These are phyloP conservation scores for Phytophthora capsici DNA, from an alignment of 352 stramenopile species.

Conservation along the genomic window DNA sequence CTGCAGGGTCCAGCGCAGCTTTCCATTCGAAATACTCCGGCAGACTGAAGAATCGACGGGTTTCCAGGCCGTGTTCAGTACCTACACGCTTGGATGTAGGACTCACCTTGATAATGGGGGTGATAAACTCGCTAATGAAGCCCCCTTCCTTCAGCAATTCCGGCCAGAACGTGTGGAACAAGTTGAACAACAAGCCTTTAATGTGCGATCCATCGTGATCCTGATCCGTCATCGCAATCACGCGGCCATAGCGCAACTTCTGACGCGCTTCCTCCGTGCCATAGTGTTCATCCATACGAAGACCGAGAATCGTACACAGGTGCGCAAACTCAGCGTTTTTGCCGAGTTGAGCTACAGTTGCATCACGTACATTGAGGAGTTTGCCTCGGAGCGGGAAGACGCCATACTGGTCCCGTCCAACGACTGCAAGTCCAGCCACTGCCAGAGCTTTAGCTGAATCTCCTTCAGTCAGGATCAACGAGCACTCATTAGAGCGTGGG, in stretches of 20 bases:
- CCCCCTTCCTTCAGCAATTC: constrained; percentile 93
- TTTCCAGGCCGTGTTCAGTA: constrained; percentile 74
- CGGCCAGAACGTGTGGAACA: constrained; percentile 99
- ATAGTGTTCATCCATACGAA: constrained; percentile 97
- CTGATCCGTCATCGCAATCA: constrained; percentile 99
- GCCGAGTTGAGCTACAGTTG: constrained; percentile 81
- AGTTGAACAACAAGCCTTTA: constrained; percentile 99
- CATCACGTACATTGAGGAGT: constrained; percentile 91
- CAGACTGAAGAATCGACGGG: constrained; percentile 96
- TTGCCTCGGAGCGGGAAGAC: constrained; percentile 99
- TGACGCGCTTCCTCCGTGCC: constrained; percentile 88
- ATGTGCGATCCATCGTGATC: constrained; percentile 99
- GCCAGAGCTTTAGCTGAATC: constrained; percentile 99
- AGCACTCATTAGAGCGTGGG: constrained; percentile 90
- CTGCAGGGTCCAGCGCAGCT: constrained; percentile 47
- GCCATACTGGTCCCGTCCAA: constrained; percentile 98
- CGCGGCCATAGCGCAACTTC: constrained; percentile 97
- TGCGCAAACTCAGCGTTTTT: constrained; percentile 97
- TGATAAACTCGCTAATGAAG: constrained; percentile 99
- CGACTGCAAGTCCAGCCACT: constrained; percentile 97
- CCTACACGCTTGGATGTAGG: constrained; percentile 50
- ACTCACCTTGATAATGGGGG: constrained; percentile 98
- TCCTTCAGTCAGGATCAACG: constrained; percentile 99
- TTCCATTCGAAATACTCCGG: constrained; percentile 98
- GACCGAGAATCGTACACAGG: constrained; percentile 97